These are phyloP conservation scores for Exsudoporus frostii DNA, from an alignment of 768 basidiomycete genomes.

Conservation along the genomic window DNA sequence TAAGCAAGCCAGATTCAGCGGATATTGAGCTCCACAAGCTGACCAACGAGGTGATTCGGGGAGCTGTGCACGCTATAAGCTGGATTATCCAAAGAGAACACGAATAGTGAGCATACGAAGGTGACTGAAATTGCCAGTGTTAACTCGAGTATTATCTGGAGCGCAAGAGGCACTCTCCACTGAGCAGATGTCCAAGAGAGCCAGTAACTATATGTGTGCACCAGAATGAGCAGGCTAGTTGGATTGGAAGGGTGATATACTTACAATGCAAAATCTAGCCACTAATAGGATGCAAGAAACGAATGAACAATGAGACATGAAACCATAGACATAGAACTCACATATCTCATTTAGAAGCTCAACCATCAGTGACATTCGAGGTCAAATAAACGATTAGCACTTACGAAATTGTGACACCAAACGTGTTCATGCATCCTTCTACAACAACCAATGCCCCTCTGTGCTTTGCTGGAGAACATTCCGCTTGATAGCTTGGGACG, in stretches of 20 bases:
- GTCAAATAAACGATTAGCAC: background rate
- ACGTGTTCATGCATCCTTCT: background rate
- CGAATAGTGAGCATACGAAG: background rate
- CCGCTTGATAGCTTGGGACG: background rate
- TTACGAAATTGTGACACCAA: background rate
- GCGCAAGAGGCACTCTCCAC: background rate
- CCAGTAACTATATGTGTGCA: background rate
- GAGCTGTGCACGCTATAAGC: background rate
- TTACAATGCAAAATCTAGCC: background rate
- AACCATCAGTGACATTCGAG: background rate
- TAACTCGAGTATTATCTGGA: background rate
- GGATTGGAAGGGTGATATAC: background rate
- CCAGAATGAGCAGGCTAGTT: background rate
- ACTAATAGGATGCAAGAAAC: background rate
- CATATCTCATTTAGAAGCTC: background rate
- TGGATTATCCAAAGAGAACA: background rate
- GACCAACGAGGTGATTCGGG: background rate
- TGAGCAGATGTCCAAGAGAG: background rate
- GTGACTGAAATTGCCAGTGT: background rate
- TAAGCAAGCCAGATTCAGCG: background rate
- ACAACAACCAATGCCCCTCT: background rate
- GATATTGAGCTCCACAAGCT: background rate
- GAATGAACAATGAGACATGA: background rate
- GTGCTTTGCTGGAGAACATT: background rate
- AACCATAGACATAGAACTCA: background rate